phyloP scores from a whole-genome alignment of 306 rosid genomes.

The Cucumis hystrix region DNA sequence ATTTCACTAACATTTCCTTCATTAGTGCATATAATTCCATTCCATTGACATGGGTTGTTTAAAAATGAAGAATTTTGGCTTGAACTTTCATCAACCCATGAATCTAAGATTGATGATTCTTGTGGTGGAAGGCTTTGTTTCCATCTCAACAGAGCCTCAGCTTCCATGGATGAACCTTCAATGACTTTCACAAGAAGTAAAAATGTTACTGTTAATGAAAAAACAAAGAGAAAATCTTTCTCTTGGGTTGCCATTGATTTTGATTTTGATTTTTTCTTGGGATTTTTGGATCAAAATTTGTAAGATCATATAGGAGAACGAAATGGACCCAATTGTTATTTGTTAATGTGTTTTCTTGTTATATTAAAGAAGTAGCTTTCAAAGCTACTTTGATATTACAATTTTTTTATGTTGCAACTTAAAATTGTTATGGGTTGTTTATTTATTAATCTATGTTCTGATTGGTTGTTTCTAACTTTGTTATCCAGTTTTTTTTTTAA shows the following conservation, averaged over 20 bases:
- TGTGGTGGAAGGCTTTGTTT: conserved; percentile 35
- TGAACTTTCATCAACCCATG: conserved; percentile 21
- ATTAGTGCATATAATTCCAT: conserved; percentile 31
- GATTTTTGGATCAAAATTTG: neutral
- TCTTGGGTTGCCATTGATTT: neutral
- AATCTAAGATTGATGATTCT: conserved; percentile 9
- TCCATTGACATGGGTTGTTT: conserved; percentile 35
- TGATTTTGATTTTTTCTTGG: neutral
- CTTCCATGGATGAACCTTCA: conserved; percentile 4
- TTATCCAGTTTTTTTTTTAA: too few species aligned
- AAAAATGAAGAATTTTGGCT: conserved; percentile 8
- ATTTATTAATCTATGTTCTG: too few species aligned
- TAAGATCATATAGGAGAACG: neutral
- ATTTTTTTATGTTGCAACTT: too few species aligned
- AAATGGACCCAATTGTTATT: neutral
- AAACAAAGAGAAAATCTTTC: neutral
- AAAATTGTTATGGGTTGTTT: too few species aligned
- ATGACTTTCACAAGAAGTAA: neutral
- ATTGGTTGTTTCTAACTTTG: too few species aligned
- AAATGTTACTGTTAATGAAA: neutral
- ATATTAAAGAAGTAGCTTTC: neutral
- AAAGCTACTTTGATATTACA: neutral
- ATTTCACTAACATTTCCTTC: conserved; percentile 12
- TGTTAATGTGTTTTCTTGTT: neutral
- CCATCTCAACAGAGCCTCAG: conserved; percentile 40